These are phyloP conservation scores for Penicillium sp. DNA, from an alignment of 2,329 filamentous ascomycete genomes.

Conservation along the genomic window DNA sequence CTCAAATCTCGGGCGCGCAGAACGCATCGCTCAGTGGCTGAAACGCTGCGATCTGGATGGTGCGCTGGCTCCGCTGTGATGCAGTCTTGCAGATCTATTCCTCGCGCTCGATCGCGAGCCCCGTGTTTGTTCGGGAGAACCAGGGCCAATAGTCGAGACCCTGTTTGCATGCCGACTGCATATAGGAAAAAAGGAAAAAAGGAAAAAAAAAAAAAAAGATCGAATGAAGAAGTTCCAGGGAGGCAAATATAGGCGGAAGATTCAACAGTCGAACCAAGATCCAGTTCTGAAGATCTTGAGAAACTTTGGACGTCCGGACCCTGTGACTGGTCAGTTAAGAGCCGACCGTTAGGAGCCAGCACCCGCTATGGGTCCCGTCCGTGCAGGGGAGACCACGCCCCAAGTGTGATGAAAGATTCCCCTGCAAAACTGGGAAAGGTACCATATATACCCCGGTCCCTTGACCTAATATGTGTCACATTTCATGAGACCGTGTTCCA, in stretches of 20 bases:
- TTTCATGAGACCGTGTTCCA: neutral
- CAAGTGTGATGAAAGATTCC: neutral
- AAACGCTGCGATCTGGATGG: conserved; percentile 21
- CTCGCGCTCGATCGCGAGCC: conserved; percentile 8
- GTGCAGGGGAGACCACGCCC: conserved; percentile 3
- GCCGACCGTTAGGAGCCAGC: conserved; percentile 20
- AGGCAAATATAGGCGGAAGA: neutral
- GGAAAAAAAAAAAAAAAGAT: neutral
- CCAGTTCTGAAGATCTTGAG: conserved; percentile 17
- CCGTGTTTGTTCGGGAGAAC: neutral
- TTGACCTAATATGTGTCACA: neutral
- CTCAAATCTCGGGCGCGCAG: conserved; percentile 19
- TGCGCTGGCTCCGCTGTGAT: conserved; percentile 13
- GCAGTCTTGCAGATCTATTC: conserved; percentile 22
- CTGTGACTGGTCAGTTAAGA: neutral
- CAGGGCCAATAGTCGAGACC: neutral
- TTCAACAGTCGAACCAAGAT: conserved; percentile 7
- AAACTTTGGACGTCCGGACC: conserved; percentile 16
- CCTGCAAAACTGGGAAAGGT: conserved; percentile 8
- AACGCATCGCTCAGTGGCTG: conserved; percentile 24
- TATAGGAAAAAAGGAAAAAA: neutral
- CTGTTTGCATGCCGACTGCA: conserved; percentile 9
- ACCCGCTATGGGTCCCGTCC: conserved; percentile 19
- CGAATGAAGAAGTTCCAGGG: no score
- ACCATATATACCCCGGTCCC: conserved; percentile 4